Conservation (phyloP, 139 green algal species). For the Monoraphidium neglectum region DNA sequence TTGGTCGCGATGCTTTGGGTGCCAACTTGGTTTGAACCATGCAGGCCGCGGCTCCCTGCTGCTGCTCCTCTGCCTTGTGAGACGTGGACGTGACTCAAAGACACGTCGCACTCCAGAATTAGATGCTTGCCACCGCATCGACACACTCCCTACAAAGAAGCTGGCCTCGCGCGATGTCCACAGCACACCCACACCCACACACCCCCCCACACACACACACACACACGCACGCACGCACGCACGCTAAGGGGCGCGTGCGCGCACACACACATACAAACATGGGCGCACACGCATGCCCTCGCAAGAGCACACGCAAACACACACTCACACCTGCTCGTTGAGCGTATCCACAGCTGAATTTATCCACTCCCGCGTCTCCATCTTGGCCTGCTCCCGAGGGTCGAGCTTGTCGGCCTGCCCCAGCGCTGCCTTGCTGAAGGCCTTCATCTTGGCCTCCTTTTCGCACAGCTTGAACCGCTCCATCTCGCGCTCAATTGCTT, state of each 20-base stretch:
- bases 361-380: slow-evolving; percentile 93
- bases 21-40: too few species aligned
- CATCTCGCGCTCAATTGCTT: slow-evolving; percentile 96
- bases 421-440: slow-evolving; percentile 90
- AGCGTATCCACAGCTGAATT: slow-evolving; percentile 80
- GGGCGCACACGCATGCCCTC: not conserved
- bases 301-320: not conserved
- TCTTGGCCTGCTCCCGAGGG: slow-evolving; percentile 82
- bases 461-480: slow-evolving; percentile 97
- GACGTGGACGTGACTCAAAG: too few species aligned
- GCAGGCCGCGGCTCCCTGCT: too few species aligned
- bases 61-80: too few species aligned
- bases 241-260: slow-evolving; percentile 1
- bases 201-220: too few species aligned
- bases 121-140: too few species aligned
- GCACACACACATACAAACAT: not conserved
- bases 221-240: too few species aligned
- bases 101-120: too few species aligned
- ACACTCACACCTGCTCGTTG: slow-evolving; percentile 54
- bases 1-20: too few species aligned
- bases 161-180: too few species aligned
- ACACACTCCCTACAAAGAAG: too few species aligned
- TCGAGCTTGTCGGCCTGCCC: slow-evolving; percentile 67
- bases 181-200: too few species aligned
- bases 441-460: slow-evolving; percentile 98